Percentiles rank a stretch among this genome's conserved stretches.
Evolutionary conservation across 2,329 filamentous ascomycete genomes (phyloP).

Genomic region (Fusarium begoniae): DNA sequence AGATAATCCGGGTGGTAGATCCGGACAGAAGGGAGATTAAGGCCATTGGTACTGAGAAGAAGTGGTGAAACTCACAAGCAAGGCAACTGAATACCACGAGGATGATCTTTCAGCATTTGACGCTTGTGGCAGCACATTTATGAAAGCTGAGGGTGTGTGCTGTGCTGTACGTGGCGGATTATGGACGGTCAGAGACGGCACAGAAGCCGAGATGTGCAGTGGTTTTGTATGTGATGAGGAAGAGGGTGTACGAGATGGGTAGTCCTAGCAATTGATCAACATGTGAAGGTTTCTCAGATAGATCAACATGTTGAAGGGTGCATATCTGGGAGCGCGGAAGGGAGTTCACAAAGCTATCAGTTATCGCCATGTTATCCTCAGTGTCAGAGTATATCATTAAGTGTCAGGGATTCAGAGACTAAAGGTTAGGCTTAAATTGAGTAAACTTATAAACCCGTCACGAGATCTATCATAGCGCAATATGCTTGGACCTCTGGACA

Average conservation of each 20-base stretch:
- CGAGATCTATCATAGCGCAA: not conserved
- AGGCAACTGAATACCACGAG: not conserved
- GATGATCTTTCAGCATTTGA: not conserved
- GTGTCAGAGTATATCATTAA: not conserved
- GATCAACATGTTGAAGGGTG: not conserved
- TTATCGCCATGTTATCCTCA: not conserved
- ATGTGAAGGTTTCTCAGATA: not conserved
- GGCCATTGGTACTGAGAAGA: constrained; percentile 27
- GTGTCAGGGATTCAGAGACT: not conserved
- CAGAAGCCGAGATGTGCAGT: constrained; percentile 20
- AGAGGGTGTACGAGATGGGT: constrained; percentile 29
- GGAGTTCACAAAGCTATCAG: not conserved
- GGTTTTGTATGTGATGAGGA: not conserved
- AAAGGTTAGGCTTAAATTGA: not conserved
- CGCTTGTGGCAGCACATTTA: constrained; percentile 11
- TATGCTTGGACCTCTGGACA: not conserved
- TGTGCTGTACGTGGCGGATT: constrained; percentile 21
- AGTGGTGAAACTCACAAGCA: constrained; percentile 10
- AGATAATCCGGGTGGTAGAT: constrained; percentile 44
- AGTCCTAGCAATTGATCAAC: not conserved
- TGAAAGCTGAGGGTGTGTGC: constrained; percentile 14
- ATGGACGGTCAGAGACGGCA: constrained; percentile 31
- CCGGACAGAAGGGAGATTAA: constrained; percentile 43
- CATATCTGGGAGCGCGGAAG: not conserved
- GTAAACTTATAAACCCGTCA: not conserved